Base-by-base conservation (phyloP, 2,329 filamentous ascomycete species). In the Fusarium sp. region DNA sequence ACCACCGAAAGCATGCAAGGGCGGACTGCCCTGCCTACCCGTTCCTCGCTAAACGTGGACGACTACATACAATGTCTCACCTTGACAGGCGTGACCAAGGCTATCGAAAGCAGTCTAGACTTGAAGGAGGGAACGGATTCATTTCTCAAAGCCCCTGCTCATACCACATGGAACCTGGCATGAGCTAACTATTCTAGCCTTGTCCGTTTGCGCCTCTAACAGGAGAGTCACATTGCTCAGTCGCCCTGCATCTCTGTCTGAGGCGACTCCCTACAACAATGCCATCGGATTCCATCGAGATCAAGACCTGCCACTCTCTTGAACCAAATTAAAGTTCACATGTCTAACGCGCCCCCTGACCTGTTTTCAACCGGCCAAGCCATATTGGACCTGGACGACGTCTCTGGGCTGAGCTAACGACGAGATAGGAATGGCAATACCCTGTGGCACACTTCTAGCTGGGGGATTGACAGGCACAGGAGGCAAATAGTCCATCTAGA, bases 1-100 rank as follows among this genome's bases (percentile, higher is more conserved):
- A 53, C 36, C 36, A 14, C 57, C 62, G 70, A 59, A 73, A 64
- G 38, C 66, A 74, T 72, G 71, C 71, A 72, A 73, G 71, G 71
- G 71, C 46, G 51, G 51, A 11, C 22, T 42, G 9, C 24, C 40
- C 57, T 35, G 56, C 38, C 56, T 65, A 56, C 67, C 53, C 7
- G 11, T 4, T 17, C 33, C 46, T 42, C 24, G 29, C 35, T 40
- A 35, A 59, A 27, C 51, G 44, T 40, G 6, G 33, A 51, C 51
- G 49, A 44, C 35, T 33, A 12, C 8, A 24, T 4, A 46, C 24
- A 46, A 62, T 74, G 71, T 74, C 68, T 74, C 71, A 72, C 49
- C 16, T 35, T 27, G 20, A 20, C 7, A 61, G 58, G 55, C 42
- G 65, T 59, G 31, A 64, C 1, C 40, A 16, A 60, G n/a, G 29